Percentiles rank a stretch among this genome's conserved stretches.
Conservation (phyloP, 371 early-diverging fungal genomes). For the Chytridium lagenaria region DNA sequence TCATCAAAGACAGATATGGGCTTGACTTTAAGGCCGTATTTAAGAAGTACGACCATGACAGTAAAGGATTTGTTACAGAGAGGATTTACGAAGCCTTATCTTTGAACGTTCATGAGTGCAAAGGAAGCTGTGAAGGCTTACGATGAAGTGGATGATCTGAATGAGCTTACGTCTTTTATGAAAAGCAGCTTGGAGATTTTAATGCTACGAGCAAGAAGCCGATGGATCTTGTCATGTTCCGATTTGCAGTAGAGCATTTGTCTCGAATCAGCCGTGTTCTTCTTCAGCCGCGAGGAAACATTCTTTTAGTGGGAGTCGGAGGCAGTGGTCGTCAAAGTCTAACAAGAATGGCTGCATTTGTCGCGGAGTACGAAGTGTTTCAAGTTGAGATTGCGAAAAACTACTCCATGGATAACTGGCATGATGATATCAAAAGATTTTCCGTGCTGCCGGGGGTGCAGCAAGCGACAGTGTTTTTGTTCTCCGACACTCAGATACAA, state of each 20-base stretch:
- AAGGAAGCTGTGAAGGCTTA: conserved; percentile 47
- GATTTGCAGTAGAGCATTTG: conserved; percentile 62
- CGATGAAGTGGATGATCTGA: conserved; percentile 52
- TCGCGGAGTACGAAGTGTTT: conserved; percentile 59
- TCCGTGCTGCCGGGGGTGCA: conserved; percentile 51
- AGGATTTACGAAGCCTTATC: conserved; percentile 59
- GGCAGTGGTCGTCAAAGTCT: conserved; percentile 61
- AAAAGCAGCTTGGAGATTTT: conserved; percentile 52
- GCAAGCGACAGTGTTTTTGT: conserved; percentile 56
- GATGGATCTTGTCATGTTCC: conserved; percentile 62
- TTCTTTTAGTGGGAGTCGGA: conserved; percentile 61
- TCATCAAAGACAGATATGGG: conserved; percentile 45
- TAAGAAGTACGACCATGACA: conserved; percentile 47
- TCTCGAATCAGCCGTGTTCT: conserved; percentile 58
- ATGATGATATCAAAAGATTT: conserved; percentile 62
- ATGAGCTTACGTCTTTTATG: conserved; percentile 51
- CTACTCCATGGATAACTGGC: conserved; percentile 57
- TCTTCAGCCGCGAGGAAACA: conserved; percentile 59
- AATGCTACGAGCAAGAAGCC: conserved; percentile 60
- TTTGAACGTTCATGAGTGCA: conserved; percentile 54
- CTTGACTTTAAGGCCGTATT: conserved; percentile 51
- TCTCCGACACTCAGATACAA: conserved; percentile 62
- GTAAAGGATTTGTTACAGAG: conserved; percentile 51
- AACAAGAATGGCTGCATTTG: conserved; percentile 57
- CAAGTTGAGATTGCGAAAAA: conserved; percentile 60